These are phyloP conservation scores for Tylopilus sp. DNA, from an alignment of 1,284 basidiomycete genomes.

Conservation along the genomic window DNA sequence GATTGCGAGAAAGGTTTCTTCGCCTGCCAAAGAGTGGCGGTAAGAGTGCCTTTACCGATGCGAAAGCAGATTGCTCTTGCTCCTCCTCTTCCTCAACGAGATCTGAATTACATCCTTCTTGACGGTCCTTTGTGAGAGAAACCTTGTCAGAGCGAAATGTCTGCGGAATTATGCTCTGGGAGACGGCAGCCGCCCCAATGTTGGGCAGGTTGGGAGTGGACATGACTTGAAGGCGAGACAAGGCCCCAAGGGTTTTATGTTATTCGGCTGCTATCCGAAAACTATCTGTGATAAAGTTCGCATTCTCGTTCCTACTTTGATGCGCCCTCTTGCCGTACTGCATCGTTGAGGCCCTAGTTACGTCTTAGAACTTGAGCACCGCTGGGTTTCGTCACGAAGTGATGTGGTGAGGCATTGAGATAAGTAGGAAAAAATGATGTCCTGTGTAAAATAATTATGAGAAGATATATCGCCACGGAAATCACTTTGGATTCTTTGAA, in stretches of 20 bases:
- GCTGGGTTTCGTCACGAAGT: too few species aligned
- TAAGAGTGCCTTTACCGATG: neutral
- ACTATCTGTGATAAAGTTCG: neutral
- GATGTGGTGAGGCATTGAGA: too few species aligned
- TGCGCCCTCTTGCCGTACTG: neutral
- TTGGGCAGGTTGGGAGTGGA: neutral
- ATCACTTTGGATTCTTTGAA: neutral
- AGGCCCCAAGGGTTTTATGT: neutral
- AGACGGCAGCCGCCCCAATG: neutral
- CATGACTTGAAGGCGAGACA: neutral
- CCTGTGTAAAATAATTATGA: too few species aligned
- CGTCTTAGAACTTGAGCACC: too few species aligned
- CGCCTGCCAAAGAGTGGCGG: slow-evolving; percentile 12
- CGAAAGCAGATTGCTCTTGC: neutral
- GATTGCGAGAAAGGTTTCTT: neutral
- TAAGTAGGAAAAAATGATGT: neutral
- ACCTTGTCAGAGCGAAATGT: neutral
- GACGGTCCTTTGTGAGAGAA: neutral
- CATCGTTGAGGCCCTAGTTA: too few species aligned
- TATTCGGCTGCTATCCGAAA: neutral
- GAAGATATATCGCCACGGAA: neutral
- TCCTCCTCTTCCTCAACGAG: slow-evolving; percentile 19
- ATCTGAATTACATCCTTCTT: neutral
- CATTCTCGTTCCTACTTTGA: neutral
- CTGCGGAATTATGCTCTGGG: neutral